These are phyloP conservation scores for Lichtheimia hyalospora DNA, from an alignment of 371 early-diverging fungal species.

Conservation along the genomic window DNA sequence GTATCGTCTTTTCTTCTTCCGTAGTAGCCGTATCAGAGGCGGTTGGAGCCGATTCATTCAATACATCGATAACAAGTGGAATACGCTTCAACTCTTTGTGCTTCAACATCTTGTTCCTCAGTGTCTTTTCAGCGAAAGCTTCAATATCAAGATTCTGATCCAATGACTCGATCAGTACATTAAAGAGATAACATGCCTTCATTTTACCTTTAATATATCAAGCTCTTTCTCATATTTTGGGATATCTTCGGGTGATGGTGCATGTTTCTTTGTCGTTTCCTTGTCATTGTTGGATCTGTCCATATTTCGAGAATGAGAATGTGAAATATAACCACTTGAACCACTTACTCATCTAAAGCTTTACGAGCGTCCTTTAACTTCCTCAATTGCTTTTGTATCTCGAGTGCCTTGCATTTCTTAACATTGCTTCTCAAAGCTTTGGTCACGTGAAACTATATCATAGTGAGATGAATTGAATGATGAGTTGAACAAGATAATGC, in stretches of 20 bases:
- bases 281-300: not conserved
- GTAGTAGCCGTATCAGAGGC: constrained; percentile 9
- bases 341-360: constrained; percentile 15
- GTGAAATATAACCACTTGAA: too few relatives aligned
- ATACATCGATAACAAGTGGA: not conserved
- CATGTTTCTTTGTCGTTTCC: constrained; percentile 14
- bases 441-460: constrained; percentile 37
- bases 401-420: constrained; percentile 34
- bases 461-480: not conserved
- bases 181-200: not conserved
- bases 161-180: not conserved
- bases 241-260: constrained; percentile 18
- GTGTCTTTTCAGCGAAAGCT: constrained; percentile 28
- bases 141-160: constrained; percentile 36
- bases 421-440: constrained; percentile 30
- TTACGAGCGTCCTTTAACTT: constrained; percentile 25
- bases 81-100: constrained; percentile 24
- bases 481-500: not conserved
- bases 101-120: constrained; percentile 31
- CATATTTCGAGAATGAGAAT: too few relatives aligned
- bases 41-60: not conserved
- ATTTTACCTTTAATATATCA: constrained; percentile 31
- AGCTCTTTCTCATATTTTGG: constrained; percentile 33
- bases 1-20: constrained; percentile 8
- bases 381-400: constrained; percentile 37